These are phyloP conservation scores for Leishmania turanica DNA, from an alignment of 208 protist genomes.

Conservation along the genomic window DNA sequence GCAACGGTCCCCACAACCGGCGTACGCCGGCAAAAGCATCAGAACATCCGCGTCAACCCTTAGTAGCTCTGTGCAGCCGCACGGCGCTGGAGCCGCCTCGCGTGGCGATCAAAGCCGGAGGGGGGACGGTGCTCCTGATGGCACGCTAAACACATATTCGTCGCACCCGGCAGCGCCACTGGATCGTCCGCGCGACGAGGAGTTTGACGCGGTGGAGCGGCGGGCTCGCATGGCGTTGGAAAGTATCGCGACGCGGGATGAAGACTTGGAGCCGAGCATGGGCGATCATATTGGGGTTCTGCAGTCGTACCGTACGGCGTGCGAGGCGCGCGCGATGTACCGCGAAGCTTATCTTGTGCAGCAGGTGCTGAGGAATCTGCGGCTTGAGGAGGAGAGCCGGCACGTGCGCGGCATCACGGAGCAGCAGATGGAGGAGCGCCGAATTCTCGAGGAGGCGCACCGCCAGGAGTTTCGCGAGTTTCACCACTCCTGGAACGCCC, in stretches of 20 bases:
- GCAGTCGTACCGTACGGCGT: constrained; percentile 76
- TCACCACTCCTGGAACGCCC: constrained; percentile 84
- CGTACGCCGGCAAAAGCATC: background rate
- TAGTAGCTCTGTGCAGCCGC: background rate
- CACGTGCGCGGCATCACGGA: constrained; percentile 87
- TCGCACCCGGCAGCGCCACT: constrained; percentile 9
- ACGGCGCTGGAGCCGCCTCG: background rate
- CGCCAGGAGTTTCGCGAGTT: constrained; percentile 88
- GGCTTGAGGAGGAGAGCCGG: constrained; percentile 89
- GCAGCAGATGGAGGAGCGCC: constrained; percentile 88
- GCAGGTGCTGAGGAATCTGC: constrained; percentile 86
- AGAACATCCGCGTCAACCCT: no score
- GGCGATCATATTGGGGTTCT: constrained; percentile 67
- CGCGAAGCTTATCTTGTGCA: constrained; percentile 93
- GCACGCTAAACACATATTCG: background rate
- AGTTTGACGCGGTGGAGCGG: constrained; percentile 56
- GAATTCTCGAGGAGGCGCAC: constrained; percentile 83
- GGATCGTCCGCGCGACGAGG: constrained; percentile 32
- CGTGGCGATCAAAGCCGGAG: background rate
- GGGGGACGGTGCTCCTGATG: background rate
- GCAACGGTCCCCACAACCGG: background rate
- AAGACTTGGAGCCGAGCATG: constrained; percentile 38
- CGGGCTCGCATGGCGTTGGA: constrained; percentile 72
- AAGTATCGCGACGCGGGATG: constrained; percentile 61
- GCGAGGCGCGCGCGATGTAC: constrained; percentile 85